These are phyloP conservation scores for Podaxis carcinomalis DNA, from an alignment of 768 basidiomycete species.

Conservation along the genomic window DNA sequence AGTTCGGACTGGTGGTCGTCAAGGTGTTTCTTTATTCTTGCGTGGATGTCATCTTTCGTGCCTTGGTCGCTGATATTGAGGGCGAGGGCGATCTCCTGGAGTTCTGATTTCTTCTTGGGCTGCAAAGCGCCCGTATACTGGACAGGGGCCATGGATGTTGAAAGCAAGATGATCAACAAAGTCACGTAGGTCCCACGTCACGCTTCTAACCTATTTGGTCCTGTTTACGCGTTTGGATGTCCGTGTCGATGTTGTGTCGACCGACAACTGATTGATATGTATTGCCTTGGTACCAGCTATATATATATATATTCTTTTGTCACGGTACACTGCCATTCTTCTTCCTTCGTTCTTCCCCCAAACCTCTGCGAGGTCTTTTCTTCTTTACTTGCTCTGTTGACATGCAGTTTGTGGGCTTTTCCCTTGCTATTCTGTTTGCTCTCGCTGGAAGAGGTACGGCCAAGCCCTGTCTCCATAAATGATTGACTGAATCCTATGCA, in stretches of 20 bases:
- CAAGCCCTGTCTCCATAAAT: background rate
- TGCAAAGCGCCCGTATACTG: conserved; percentile 49
- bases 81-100: conserved; percentile 56
- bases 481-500: conserved; percentile 6
- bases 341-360: conserved; percentile 11
- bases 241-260: background rate
- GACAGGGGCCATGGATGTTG: conserved; percentile 38
- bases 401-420: conserved; percentile 8
- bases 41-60: conserved; percentile 59
- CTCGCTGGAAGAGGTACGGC: conserved; percentile 59
- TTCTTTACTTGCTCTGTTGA: background rate
- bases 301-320: background rate
- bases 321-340: background rate
- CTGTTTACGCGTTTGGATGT: conserved; percentile 25
- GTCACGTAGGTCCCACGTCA: conserved; percentile 22
- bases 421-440: conserved; percentile 31
- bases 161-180: conserved; percentile 20
- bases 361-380: conserved; percentile 3
- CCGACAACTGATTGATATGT: background rate
- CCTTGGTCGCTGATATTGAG: conserved; percentile 50
- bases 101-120: conserved; percentile 66
- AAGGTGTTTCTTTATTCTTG: conserved; percentile 60
- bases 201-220: conserved; percentile 18
- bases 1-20: conserved; percentile 49
- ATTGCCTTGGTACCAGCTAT: background rate